Percentiles rank a stretch among this genome's conserved stretches.
Conservation (phyloP, 2,329 filamentous ascomycete species). For the Cadophora gregata region DNA sequence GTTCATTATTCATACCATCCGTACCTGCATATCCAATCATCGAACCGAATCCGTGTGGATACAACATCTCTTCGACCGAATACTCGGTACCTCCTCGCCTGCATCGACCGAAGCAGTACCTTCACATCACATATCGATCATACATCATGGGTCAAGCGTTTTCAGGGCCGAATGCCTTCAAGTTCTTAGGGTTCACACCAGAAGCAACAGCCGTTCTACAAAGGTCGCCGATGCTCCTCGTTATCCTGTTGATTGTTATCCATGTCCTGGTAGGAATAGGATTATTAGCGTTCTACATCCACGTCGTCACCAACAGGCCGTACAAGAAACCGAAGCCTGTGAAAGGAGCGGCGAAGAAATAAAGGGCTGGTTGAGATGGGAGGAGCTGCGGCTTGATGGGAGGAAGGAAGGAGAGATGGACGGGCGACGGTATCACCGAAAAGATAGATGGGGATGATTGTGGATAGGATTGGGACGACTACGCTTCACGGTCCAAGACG, state of each 20-base stretch:
- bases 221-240: conserved; percentile 38
- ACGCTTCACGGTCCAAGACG: conserved; percentile 19
- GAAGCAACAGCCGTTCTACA: conserved; percentile 43
- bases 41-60: background rate
- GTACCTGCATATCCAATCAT: background rate
- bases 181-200: conserved; percentile 43
- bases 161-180: conserved; percentile 44
- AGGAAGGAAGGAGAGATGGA: background rate
- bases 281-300: conserved; percentile 39
- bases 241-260: conserved; percentile 37
- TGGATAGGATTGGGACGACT: conserved; percentile 10
- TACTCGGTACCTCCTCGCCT: background rate
- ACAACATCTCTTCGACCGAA: background rate
- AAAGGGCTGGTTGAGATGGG: conserved; percentile 15
- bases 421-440: background rate
- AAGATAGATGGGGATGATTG: conserved; percentile 1
- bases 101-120: background rate
- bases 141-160: conserved; percentile 42
- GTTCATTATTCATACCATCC: background rate
- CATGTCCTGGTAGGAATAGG: conserved; percentile 27
- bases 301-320: conserved; percentile 40
- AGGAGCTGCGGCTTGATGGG: background rate
- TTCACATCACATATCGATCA: background rate
- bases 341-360: conserved; percentile 36
- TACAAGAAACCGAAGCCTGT: conserved; percentile 42